phyloP scores from a whole-genome alignment of 1,284 basidiomycete species.

The Cutaneotrichosporon cavernicola region DNA sequence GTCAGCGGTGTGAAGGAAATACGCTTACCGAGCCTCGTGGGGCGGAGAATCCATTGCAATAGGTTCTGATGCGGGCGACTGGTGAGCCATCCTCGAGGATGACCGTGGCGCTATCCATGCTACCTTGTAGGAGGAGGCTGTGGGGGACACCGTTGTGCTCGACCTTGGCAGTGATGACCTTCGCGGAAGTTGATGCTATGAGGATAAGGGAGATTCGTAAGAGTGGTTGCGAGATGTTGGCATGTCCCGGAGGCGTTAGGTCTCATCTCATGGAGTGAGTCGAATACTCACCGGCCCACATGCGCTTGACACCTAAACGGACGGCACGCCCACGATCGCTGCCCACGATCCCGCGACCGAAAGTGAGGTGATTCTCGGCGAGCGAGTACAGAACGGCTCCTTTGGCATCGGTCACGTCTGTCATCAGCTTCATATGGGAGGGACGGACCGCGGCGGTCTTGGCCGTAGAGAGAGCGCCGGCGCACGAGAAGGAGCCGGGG shows the following conservation, averaged over 20 bases:
- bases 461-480: neutral
- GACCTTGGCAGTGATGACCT: neutral
- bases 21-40: neutral
- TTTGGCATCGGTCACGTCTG: neutral
- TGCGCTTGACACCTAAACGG: neutral
- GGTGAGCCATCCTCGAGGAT: slow-evolving; percentile 2
- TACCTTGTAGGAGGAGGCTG: neutral
- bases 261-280: neutral
- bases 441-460: neutral
- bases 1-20: neutral
- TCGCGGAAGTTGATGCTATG: neutral
- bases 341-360: neutral
- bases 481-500: neutral
- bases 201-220: neutral
- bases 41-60: neutral
- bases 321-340: neutral
- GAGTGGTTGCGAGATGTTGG: neutral
- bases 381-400: neutral
- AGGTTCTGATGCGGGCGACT: neutral
- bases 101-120: neutral
- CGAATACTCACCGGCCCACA: neutral
- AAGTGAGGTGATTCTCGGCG: neutral
- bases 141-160: neutral
- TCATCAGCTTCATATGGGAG: neutral
- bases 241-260: neutral